Percentiles rank a stretch among this genome's conserved stretches.
These are phyloP conservation scores for Thymus quinquecostatus DNA, from an alignment of 257 asterid genomes.

Conservation along the genomic window DNA sequence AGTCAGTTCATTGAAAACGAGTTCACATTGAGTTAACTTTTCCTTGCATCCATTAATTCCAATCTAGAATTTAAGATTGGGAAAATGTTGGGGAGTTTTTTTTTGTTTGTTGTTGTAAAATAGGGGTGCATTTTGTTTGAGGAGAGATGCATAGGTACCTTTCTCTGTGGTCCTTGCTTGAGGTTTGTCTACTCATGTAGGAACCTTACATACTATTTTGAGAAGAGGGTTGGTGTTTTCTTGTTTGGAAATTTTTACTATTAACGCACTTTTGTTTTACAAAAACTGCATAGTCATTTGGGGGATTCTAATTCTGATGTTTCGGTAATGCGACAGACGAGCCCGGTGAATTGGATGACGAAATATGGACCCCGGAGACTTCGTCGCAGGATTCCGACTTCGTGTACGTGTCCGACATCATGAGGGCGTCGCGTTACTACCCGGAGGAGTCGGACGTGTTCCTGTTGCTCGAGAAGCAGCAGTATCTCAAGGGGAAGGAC, in stretches of 20 bases:
- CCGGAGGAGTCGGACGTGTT: constrained; percentile 66
- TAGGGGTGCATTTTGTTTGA: constrained; percentile 29
- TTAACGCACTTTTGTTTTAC: constrained; percentile 27
- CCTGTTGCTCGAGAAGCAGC: constrained; percentile 73
- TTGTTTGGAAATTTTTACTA: constrained; percentile 34
- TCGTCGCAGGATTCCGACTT: constrained; percentile 53
- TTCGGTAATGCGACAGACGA: constrained; percentile 40
- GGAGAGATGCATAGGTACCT: constrained; percentile 40
- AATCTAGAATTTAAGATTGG: neutral
- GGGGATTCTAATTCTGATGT: neutral
- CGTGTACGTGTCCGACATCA: constrained; percentile 63
- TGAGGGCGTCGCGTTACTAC: constrained; percentile 60
- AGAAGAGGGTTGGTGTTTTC: constrained; percentile 25
- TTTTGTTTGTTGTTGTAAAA: neutral
- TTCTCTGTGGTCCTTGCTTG: constrained; percentile 47
- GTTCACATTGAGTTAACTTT: constrained; percentile 2
- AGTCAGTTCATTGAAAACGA: neutral
- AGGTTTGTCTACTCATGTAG: constrained; percentile 29
- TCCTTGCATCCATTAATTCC: neutral
- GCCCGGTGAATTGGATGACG: constrained; percentile 62
- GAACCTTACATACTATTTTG: constrained; percentile 10
- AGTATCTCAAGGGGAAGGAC: constrained; percentile 64
- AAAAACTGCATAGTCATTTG: constrained; percentile 4
- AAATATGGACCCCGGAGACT: constrained; percentile 52
- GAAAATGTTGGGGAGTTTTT: neutral